Evolutionary conservation across 768 basidiomycete species (phyloP), one percentile per base, ranked within the genome.

Genomic region (Boletus subcaerulescens): DNA sequence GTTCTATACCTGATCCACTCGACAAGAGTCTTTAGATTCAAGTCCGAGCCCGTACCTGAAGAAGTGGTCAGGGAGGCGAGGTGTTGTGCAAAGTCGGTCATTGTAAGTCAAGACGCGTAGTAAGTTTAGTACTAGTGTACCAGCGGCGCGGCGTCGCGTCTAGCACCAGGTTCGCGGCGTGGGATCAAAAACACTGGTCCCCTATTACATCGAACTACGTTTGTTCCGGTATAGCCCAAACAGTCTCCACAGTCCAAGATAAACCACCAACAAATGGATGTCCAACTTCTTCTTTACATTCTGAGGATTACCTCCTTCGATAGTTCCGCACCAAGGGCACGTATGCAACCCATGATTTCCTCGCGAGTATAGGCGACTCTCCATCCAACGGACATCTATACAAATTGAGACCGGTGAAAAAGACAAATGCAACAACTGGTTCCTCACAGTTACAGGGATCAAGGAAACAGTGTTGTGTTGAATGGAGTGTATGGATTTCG

Each of bases 291-390:
- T 24, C 10, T 38, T 50, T 58, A 72, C 55, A 66, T 48, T 39
- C 52, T 59, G 54, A 81, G 77, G 36, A 74, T 60, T 13, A 82
- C 64, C 35, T 75, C 71, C 60, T 61, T 70, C 7, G 79, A 69
- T 26, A 82, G 43, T 35, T 75, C 73, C n/a, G 54, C 36, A 6
- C 82, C 80, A 32, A 84, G 62, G 3, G 73, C 78, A 36, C 64
- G 67, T 22, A 81, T 67, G 55, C 80, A 83, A n/a, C 64, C 60
- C 13, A 73, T 60, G 24, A 80, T 67, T 31, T 73, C 75, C 13
- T 62, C 47, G 17, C 73, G 71, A 17, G 68, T 56, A 45, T 72
- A 55, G 15, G 64, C 52, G 15, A 61, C 59, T 5, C 65, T 57
- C 70, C 77, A 74, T 43, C 68, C 56, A 38, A 22, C 7, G 12